A percentile compares a stretch with the other conserved stretches of the same genome.
Conservation (phyloP, 2,329 filamentous ascomycete genomes). For the Raffaelea ambrosiae region DNA sequence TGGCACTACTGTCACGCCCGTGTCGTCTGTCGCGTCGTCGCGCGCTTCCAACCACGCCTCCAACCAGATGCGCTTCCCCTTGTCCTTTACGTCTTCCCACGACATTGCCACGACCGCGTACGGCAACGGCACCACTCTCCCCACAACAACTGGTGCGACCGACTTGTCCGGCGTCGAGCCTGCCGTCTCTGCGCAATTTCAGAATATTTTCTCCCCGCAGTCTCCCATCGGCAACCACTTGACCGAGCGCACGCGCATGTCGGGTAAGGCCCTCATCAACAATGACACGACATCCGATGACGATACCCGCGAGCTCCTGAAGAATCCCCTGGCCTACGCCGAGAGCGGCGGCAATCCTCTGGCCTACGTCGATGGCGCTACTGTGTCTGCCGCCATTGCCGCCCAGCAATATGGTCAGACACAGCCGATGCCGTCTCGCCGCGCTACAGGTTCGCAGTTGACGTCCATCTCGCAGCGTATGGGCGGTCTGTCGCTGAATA, state of each 20-base stretch:
- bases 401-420: background rate
- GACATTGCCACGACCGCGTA: constrained; percentile 43
- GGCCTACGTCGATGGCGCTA: constrained; percentile 18
- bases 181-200: constrained; percentile 37
- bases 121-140: constrained; percentile 30
- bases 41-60: constrained; percentile 25
- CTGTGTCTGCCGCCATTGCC: background rate
- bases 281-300: constrained; percentile 61
- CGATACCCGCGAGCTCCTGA: constrained; percentile 63
- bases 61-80: constrained; percentile 40
- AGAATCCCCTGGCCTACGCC: constrained; percentile 64
- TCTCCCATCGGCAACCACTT: constrained; percentile 65
- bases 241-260: constrained; percentile 47
- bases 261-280: constrained; percentile 65
- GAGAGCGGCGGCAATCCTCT: constrained; percentile 47
- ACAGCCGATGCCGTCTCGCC: constrained; percentile 33
- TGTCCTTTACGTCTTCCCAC: constrained; percentile 50
- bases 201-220: constrained; percentile 62
- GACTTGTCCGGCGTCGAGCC: constrained; percentile 53
- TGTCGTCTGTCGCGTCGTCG: constrained; percentile 34
- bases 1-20: constrained; percentile 18
- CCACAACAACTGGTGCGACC: background rate
- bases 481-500: constrained; percentile 62
- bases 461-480: constrained; percentile 54
- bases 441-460: constrained; percentile 63